Base-by-base conservation (phyloP, 148 eudicot species). In the Pharnaceum exiguum region DNA sequence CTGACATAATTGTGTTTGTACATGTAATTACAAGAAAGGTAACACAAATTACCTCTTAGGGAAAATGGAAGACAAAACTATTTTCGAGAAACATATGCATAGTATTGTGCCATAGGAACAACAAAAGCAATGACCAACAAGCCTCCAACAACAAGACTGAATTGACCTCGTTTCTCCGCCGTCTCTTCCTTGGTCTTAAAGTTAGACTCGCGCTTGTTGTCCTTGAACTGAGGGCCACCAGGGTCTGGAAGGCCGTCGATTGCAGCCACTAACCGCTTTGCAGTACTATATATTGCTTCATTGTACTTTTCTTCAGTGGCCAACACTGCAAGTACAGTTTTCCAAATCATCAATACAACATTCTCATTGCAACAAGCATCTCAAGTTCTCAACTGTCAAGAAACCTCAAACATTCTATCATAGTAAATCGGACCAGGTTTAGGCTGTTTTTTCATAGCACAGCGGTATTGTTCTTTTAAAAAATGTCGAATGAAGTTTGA, bases 21-120 rank as follows among this genome's bases (percentile, higher is more conserved):
- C 80, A 82, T 59, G 30, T 18, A 60, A 51, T 64, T 67, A 66
- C 57, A 55, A 33, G 58, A 65, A 46, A 39, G 51, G 23, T 15
- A 3, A 59, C 19, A 36, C 60, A 57, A 28, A 30, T 59, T 36
- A 21, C 57, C 53, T 48, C 9, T n/a, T 44, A 56, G 49, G 32
- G 42, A 16, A 25, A 35, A 51, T 51, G 47, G n/a, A 56, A 25
- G 60, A 36, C 42, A 12, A 24, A 17, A 32, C 79, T 80, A 94
- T 57, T 86, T 94, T 75, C 58, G 78, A 29, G 99, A 94, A 39
- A 94, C 82, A 77, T 94, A 94, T 26, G 99, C 99, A 63, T 89
- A 94, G 79, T 89, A 94, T 69, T 94, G 99, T 24, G 91, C 99
- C 99, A 94, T 94, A 55, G 99, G 99, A 68, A 94, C 99, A 42